Percentiles rank a stretch among this genome's conserved stretches.
Conservation (phyloP, 148 eudicot genomes). For the Rhododendron molle region DNA sequence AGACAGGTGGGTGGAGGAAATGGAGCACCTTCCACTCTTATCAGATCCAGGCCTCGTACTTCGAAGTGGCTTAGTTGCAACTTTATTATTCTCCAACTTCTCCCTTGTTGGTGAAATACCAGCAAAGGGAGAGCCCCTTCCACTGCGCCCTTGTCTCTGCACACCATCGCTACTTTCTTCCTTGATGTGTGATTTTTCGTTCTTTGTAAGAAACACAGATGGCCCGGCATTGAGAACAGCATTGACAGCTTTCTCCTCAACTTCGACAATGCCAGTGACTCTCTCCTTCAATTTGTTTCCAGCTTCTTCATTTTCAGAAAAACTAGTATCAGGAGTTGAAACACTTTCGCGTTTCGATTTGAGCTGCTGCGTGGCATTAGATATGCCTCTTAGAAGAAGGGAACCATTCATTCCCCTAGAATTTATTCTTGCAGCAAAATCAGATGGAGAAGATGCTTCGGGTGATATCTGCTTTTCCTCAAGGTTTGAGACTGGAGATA, state of each 20-base stretch:
- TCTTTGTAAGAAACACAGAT: conserved; percentile 47
- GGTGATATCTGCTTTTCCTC: conserved; percentile 58
- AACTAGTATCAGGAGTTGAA: conserved; percentile 53
- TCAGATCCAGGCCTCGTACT: conserved; percentile 63
- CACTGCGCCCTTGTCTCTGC: conserved; percentile 71
- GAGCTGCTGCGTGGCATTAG: conserved; percentile 41
- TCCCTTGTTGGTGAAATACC: conserved; percentile 57
- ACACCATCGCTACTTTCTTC: conserved; percentile 69
- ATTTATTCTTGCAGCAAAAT: conserved; percentile 39
- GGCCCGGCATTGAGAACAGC: conserved; percentile 44
- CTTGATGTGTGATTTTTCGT: conserved; percentile 51
- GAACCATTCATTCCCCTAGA: conserved; percentile 43
- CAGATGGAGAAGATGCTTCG: conserved; percentile 69
- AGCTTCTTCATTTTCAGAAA: conserved; percentile 78
- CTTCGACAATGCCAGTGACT: conserved; percentile 34
- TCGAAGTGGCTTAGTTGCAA: conserved; percentile 55
- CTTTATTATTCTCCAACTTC: conserved; percentile 54
- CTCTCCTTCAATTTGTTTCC: conserved; percentile 55
- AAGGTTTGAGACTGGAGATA: conserved; percentile 67
- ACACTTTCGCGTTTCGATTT: conserved; percentile 61
- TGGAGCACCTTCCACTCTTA: conserved; percentile 71
- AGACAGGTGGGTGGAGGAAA: neutral
- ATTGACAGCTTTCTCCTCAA: conserved; percentile 47
- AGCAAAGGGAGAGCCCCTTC: conserved; percentile 65
- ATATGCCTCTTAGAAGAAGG: conserved; percentile 39